Base-by-base conservation (phyloP, 1,284 basidiomycete genomes). In the Irpex sp. region DNA sequence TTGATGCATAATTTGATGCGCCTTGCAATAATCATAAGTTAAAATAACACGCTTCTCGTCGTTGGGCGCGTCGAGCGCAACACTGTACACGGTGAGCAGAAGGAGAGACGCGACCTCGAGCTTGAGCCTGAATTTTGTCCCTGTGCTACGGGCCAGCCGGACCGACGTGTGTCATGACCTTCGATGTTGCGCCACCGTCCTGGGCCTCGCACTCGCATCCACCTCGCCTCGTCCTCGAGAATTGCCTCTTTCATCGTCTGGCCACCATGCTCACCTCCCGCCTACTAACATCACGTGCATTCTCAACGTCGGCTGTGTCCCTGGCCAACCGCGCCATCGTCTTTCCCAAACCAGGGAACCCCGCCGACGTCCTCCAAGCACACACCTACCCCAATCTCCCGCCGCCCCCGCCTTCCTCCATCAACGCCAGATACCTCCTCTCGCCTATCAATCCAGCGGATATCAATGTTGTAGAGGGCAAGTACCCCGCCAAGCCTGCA, bases 371-470 rank as follows among this genome's bases (percentile, higher is more conserved):
- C 38, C 77, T 94, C 57, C 75, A 75, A 7, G 79, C 81, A 1
- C 65, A 83, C 51, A 81, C 82, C 2, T 87, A 85, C 68, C 82
- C 83, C 0, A 65, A 79, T 1, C 78, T 90, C 2, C 78, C 85
- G 11, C 71, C 81, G 0, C 87, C 89, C 1, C 70, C 79, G 11
- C 77, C 83, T 7, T 76, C 80, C 57, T 82, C 87, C 4, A 74
- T 89, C 47, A 89, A 91, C 69, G 73, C 94, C 69, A 81, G 81
- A 66, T 87, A 89, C 71, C 75, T 88, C n/a, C 81, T 92, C n/a
- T 82, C 89, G 1, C 90, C 92, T 4, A 84, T 94, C 62, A 94
- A 94, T 71, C 92, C 92, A 1, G 85, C 91, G 7, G 92, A 94
- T 67, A 74, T 91, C 68, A 94, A 94, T 66, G 89, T 92, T 54